Evolutionary conservation across 129 eudicot species (phyloP).

Genomic region (Chrysanthemum lavandulifolium): DNA sequence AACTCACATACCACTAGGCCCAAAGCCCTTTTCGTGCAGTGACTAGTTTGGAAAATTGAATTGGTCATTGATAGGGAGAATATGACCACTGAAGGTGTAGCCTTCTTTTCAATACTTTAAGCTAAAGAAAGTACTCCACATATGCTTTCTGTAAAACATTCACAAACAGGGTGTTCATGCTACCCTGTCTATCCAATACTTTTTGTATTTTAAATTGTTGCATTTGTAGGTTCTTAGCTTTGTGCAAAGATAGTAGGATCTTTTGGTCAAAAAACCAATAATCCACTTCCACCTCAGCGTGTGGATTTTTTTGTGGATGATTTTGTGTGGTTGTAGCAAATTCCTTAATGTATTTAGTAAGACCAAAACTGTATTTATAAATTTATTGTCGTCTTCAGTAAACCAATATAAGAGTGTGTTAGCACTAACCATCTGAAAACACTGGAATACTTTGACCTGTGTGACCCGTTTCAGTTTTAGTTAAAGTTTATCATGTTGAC

Average conservation of each 20-base stretch:
- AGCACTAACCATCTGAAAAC: background rate
- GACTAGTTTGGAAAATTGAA: too few relatives aligned
- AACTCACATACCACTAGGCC: too few relatives aligned
- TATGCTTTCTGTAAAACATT: background rate
- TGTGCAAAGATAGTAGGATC: background rate
- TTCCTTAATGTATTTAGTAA: background rate
- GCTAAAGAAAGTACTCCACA: background rate
- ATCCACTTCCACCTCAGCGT: too few relatives aligned
- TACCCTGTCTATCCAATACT: too few relatives aligned
- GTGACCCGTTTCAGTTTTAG: background rate
- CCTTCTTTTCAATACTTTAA: slow-evolving; percentile 1
- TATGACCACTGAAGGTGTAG: background rate
- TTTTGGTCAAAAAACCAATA: too few relatives aligned
- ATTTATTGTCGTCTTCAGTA: background rate
- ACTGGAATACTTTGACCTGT: background rate
- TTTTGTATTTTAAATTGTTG: too few relatives aligned
- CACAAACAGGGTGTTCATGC: too few relatives aligned
- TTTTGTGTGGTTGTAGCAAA: too few relatives aligned
- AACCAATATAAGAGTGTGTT: background rate
- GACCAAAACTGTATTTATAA: background rate
- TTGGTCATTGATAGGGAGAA: too few relatives aligned
- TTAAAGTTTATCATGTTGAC: background rate
- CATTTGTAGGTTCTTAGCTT: slow-evolving; percentile 3
- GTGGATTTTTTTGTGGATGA: too few relatives aligned
- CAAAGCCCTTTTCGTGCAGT: too few relatives aligned